A percentile compares a stretch with the other conserved stretches of the same genome.
Evolutionary conservation across 2,329 filamentous ascomycete species (phyloP).

Genomic region (Colletotrichum incanum): DNA sequence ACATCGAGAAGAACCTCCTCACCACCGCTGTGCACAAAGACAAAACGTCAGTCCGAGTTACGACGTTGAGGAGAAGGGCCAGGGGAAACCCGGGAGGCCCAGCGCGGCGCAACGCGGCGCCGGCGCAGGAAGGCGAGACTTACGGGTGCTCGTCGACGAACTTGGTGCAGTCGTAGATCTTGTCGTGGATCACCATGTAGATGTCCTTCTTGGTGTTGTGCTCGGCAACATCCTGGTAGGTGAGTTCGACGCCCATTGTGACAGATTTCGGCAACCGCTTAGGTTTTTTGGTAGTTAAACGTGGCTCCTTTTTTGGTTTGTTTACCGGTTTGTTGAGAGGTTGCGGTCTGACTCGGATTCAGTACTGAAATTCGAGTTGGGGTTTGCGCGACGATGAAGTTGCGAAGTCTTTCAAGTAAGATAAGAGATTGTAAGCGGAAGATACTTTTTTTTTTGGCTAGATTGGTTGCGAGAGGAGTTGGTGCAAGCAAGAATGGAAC

Average conservation of each 20-base stretch:
- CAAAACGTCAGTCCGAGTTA: constrained; percentile 17
- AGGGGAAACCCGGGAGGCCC: not conserved
- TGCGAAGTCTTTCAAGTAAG: not conserved
- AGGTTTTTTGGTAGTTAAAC: constrained; percentile 31
- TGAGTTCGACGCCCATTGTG: constrained; percentile 67
- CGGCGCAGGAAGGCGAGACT: constrained; percentile 44
- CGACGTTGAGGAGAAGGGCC: not conserved
- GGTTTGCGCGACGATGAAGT: not conserved
- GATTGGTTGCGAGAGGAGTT: constrained; percentile 13
- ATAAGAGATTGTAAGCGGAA: not conserved
- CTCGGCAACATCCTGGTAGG: constrained; percentile 84
- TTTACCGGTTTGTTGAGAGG: constrained; percentile 22
- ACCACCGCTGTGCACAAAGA: constrained; percentile 79
- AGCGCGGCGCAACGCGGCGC: constrained; percentile 38
- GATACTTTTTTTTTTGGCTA: constrained; percentile 27
- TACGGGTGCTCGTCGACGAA: constrained; percentile 98
- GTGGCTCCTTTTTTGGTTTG: constrained; percentile 32
- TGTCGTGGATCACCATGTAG: constrained; percentile 93
- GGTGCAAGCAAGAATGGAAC: constrained; percentile 21
- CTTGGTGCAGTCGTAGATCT: constrained; percentile 90
- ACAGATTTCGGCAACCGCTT: constrained; percentile 33
- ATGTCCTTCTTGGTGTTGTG: constrained; percentile 96
- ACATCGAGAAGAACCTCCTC: constrained; percentile 98
- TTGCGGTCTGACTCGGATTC: constrained; percentile 1
- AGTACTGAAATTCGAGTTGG: constrained; percentile 3